Evolutionary conservation across 2,329 filamentous ascomycete species (phyloP).

Genomic region (Cryphonectria nitschkei): DNA sequence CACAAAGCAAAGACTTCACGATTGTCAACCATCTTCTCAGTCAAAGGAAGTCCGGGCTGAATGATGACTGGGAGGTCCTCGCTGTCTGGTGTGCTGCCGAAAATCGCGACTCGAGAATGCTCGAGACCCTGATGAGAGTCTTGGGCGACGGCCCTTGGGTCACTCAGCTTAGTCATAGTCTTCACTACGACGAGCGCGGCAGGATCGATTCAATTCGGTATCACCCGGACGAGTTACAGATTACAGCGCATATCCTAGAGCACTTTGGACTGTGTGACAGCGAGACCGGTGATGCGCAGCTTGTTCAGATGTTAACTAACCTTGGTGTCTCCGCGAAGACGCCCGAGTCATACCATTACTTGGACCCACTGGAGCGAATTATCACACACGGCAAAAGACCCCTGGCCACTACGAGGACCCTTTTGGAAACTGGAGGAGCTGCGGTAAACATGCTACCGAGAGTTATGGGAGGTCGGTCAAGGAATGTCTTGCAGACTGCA

Average conservation of each 20-base stretch:
- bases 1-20: too few species aligned
- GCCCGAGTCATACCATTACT: too few species aligned
- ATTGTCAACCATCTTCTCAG: neutral
- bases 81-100: neutral
- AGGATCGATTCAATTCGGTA: too few species aligned
- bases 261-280: neutral
- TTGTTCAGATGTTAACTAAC: neutral
- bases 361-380: neutral
- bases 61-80: conserved; percentile 3
- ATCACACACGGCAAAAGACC: rapidly evolving
- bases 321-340: neutral
- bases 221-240: too few species aligned
- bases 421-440: neutral
- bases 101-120: neutral
- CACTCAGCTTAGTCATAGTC: neutral
- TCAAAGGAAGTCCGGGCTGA: neutral
- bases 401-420: neutral
- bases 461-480: too few species aligned
- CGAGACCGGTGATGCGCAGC: rapidly evolving
- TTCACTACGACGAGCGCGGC: too few species aligned
- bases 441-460: neutral
- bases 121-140: neutral
- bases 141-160: neutral
- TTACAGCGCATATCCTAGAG: neutral
- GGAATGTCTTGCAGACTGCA: neutral